Evolutionary conservation across 1,284 basidiomycete species (phyloP), one percentile per base, ranked within the genome.

Genomic region (Rhodotorula sp.): DNA sequence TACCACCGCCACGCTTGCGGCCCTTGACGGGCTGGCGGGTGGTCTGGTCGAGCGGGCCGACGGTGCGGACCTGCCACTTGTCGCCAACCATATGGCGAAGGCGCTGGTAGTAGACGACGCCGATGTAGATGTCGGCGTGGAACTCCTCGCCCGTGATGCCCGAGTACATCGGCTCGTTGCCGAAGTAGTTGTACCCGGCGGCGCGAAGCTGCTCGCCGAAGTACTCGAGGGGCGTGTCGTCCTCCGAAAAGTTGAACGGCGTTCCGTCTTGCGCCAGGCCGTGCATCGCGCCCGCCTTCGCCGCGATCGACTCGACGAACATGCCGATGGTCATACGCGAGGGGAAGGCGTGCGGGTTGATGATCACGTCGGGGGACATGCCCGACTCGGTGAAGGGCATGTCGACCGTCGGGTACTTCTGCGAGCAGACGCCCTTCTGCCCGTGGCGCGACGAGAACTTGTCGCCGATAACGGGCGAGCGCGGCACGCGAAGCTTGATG

Each of bases 321-420:
- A 99, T 99, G 70, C 97, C 97, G 79, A 99, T 99, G 12, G 97
- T 99, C 97, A 99, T 99, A 78, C 97, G 93, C 85, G 90, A 93
- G 2, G 97, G 97, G 86, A 99, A 99, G 27, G 97, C 97, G 82
- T 99, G 97, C 48, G 97, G 97, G 83, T 99, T 99, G 85, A 99
- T 99, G 82, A 99, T 99, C 66, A 99, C 89, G 82, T 99, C 97
- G 2, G 97, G 97, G 82, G 98, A 96, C 88, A 99, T 95, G 19
- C 97, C 97, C 75, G 92, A 96, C 84, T 99, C 97, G 75, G 89
- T 90, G 85, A 99, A 99, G 13, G 97, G 97, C 97, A 99, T 98
- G 82, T 99, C 97, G 77, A 97, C 85, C 48, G 90, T 88, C 4
- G 97, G 96, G 93, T 95, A 99, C 83, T 97, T 98, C 80, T 99